Conservation (phyloP, 2,329 filamentous ascomycete species). For the Knufia petricola region DNA sequence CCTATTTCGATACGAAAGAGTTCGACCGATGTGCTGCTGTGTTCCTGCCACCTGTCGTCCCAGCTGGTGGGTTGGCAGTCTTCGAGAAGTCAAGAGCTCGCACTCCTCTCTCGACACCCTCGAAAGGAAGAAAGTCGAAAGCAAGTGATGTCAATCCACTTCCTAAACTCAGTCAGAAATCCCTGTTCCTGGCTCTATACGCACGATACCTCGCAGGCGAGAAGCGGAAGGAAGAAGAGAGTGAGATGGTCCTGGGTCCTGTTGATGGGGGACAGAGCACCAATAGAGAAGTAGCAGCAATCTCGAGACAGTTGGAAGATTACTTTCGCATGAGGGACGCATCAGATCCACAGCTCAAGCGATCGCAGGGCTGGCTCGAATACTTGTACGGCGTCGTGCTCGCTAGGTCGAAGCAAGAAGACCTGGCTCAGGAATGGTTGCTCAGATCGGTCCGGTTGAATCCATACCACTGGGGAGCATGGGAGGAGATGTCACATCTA, state of each 20-base stretch:
- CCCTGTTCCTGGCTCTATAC: constrained; percentile 83
- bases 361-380: constrained; percentile 78
- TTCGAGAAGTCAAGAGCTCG: constrained; percentile 29
- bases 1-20: constrained; percentile 89
- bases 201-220: constrained; percentile 88
- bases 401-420: constrained; percentile 81
- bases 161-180: constrained; percentile 68
- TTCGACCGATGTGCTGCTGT: constrained; percentile 87
- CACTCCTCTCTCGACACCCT: constrained; percentile 32
- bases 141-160: constrained; percentile 33
- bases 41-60: constrained; percentile 70
- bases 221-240: constrained; percentile 92
- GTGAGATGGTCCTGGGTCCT: constrained; percentile 92
- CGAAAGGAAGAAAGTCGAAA: constrained; percentile 54
- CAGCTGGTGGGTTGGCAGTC: constrained; percentile 55
- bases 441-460: constrained; percentile 78
- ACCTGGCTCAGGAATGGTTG: constrained; percentile 75
- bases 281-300: constrained; percentile 73
- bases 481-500: constrained; percentile 80
- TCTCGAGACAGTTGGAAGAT: constrained; percentile 65
- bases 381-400: constrained; percentile 75
- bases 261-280: constrained; percentile 73
- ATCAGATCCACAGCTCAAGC: constrained; percentile 17
- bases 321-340: constrained; percentile 61
- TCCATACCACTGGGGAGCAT: constrained; percentile 94